Conservation (phyloP, 805 yeast species). For the Wickerhamia fluorescens region DNA sequence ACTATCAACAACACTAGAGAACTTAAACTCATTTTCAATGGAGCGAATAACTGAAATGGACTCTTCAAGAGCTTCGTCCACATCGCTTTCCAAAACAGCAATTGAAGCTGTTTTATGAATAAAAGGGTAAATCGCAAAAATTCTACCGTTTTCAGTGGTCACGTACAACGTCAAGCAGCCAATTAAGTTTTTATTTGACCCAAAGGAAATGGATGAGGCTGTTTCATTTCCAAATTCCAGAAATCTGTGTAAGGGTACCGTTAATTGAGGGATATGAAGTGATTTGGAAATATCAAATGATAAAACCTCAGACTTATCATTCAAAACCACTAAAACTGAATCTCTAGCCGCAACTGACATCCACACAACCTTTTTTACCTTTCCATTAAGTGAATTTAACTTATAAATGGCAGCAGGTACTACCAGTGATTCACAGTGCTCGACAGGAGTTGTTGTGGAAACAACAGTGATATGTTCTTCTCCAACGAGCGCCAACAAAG, state of each 20-base stretch:
- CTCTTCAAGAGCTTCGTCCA: constrained; percentile 11
- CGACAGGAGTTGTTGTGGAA: constrained; percentile 20
- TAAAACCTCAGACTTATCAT: constrained; percentile 11
- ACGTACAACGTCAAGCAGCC: constrained; percentile 27
- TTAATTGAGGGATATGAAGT: constrained; percentile 11
- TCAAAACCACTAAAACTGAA: constrained; percentile 18
- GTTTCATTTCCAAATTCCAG: constrained; percentile 8
- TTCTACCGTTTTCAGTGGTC: constrained; percentile 11
- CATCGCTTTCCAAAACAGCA: constrained; percentile 9
- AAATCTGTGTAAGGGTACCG: constrained; percentile 10
- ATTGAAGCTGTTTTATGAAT: constrained; percentile 9
- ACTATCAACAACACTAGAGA: constrained; percentile 4
- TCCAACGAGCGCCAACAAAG: constrained; percentile 37
- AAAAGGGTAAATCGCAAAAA: constrained; percentile 26
- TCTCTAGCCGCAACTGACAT: constrained; percentile 15
- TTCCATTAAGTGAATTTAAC: constrained; percentile 9
- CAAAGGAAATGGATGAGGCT: constrained; percentile 23
- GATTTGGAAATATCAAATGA: constrained; percentile 16
- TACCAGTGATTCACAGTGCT: constrained; percentile 1
- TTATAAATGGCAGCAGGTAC: constrained; percentile 5
- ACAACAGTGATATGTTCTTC: constrained; percentile 19
- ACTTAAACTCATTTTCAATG: constrained; percentile 7
- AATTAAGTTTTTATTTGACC: constrained; percentile 14
- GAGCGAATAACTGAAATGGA: constrained; percentile 6
- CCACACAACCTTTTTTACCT: constrained; percentile 20